phyloP scores from a whole-genome alignment of 129 eudicot genomes.

The Artemisia annua region DNA sequence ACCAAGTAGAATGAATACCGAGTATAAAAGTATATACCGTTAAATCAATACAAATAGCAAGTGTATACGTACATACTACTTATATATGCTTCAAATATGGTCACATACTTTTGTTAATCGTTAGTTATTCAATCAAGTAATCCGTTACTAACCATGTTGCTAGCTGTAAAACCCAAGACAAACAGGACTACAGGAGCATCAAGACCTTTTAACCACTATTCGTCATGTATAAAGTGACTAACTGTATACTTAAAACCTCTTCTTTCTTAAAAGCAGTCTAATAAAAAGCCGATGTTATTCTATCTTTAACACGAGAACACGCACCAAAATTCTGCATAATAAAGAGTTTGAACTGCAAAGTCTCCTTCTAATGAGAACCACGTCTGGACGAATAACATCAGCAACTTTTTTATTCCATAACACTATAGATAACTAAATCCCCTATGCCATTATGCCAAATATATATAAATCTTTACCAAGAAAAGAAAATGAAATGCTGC shows the following conservation, averaged over 20 bases:
- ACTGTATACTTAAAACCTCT: conserved; percentile 58
- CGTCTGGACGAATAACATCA: conserved; percentile 46
- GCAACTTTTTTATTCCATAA: conserved; percentile 64
- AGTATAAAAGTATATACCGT: conserved; percentile 10
- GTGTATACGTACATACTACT: conserved; percentile 18
- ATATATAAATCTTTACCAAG: no score
- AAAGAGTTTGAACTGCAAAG: conserved; percentile 52
- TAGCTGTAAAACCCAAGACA: conserved; percentile 37
- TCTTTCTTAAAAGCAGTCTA: conserved; percentile 37
- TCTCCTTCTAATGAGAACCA: conserved; percentile 57
- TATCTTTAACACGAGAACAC: conserved; percentile 39
- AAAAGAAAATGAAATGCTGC: no score
- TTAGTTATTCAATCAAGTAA: not conserved
- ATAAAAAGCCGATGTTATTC: conserved; percentile 65
- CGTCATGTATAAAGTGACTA: conserved; percentile 60
- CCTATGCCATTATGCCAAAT: no score
- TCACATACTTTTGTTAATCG: not conserved
- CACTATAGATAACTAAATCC: not conserved
- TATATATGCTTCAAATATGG: not conserved
- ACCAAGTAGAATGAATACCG: no score
- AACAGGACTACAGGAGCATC: conserved; percentile 35
- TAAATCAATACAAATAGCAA: conserved; percentile 1
- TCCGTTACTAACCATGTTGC: not conserved
- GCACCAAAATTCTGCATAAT: conserved; percentile 58
- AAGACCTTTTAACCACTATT: conserved; percentile 45